Conservation (phyloP, 2,329 filamentous ascomycete species). For the Arthrobotrys megalospora region DNA sequence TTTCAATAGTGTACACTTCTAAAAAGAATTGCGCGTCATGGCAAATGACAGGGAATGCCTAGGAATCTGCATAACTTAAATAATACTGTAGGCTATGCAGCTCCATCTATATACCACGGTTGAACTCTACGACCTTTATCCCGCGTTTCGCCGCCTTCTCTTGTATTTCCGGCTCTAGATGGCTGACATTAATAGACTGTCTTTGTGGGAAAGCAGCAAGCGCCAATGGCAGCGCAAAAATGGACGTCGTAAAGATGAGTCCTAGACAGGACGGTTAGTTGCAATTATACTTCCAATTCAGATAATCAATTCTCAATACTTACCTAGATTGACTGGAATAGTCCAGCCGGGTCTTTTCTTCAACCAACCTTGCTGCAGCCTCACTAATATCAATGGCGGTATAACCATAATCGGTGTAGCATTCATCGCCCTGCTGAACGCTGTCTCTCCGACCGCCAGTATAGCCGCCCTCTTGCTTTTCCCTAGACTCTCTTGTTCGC, state of each 20-base stretch:
- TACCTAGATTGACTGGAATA: conserved; percentile 84
- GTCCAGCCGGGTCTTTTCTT: conserved; percentile 82
- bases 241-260: conserved; percentile 86
- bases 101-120: conserved; percentile 82
- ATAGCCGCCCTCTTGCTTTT: conserved; percentile 90
- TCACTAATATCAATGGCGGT: conserved; percentile 86
- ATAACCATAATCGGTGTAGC: conserved; percentile 97
- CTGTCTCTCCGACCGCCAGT: conserved; percentile 92
- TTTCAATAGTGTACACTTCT: conserved; percentile 10
- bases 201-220: conserved; percentile 93
- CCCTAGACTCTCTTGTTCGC: conserved; percentile 79
- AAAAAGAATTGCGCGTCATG: neutral
- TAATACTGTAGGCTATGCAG: neutral
- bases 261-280: conserved; percentile 65
- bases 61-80: neutral
- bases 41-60: neutral
- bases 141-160: conserved; percentile 78
- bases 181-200: conserved; percentile 82
- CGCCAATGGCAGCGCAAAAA: conserved; percentile 89
- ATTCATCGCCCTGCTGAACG: conserved; percentile 90
- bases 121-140: conserved; percentile 91
- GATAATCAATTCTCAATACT: conserved; percentile 56
- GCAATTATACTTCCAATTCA: neutral
- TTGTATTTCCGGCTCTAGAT: conserved; percentile 88
- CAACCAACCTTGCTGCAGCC: conserved; percentile 88